Percentiles rank a stretch among this genome's conserved stretches.
phyloP scores from a whole-genome alignment of 306 rosid genomes.

The Trifolium dubium region DNA sequence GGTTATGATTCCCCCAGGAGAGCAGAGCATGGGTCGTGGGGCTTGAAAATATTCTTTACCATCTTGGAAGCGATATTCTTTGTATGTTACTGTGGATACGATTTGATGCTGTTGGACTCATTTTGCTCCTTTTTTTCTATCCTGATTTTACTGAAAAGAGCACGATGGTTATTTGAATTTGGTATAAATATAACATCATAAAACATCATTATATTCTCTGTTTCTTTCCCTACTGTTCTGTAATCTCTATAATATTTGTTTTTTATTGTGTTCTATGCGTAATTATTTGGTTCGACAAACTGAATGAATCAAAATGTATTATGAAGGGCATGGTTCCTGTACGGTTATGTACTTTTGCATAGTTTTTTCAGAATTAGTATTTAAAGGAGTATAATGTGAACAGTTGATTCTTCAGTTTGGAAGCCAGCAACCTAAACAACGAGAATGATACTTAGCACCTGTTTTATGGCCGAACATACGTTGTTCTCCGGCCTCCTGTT shows the following conservation, averaged over 20 bases:
- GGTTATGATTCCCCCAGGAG: conserved; percentile 88
- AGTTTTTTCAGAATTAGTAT: not conserved
- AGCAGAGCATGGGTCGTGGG: conserved; percentile 84
- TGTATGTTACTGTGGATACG: conserved; percentile 34
- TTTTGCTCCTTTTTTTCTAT: not conserved
- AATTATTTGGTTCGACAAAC: conserved; percentile 30
- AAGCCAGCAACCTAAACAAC: not conserved
- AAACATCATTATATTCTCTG: conserved; percentile 26
- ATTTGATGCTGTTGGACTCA: conserved; percentile 27
- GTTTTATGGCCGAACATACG: too few relatives aligned
- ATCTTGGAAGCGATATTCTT: conserved; percentile 26
- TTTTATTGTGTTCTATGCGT: not conserved
- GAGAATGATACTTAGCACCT: too few relatives aligned
- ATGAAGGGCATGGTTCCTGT: not conserved
- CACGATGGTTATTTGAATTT: conserved; percentile 26
- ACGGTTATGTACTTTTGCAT: conserved; percentile 2
- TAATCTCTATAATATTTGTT: conserved; percentile 11
- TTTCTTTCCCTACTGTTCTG: conserved; percentile 30
- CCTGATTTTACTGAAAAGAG: not conserved
- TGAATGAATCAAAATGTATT: conserved; percentile 5
- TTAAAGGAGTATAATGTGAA: not conserved
- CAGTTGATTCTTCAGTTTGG: too few relatives aligned
- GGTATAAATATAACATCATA: conserved; percentile 32
- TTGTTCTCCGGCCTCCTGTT: too few relatives aligned
- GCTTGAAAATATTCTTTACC: conserved; percentile 45